These are phyloP conservation scores for Detonula confervacea DNA, from an alignment of 352 stramenopile genomes.

Conservation along the genomic window DNA sequence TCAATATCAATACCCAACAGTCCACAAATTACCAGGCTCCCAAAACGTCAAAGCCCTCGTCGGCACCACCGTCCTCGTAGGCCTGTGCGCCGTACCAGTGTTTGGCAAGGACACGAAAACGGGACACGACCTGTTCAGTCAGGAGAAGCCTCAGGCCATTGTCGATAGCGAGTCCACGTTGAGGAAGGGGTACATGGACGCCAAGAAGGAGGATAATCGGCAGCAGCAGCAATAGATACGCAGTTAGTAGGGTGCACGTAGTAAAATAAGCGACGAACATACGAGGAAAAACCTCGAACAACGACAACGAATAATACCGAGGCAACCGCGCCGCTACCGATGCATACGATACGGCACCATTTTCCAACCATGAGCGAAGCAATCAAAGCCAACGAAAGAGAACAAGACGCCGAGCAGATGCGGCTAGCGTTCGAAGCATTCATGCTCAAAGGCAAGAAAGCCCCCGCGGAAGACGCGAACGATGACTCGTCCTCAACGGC, in stretches of 20 bases:
- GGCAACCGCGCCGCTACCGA: too few relatives aligned
- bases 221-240: too few relatives aligned
- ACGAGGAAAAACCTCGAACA: constrained; percentile 28
- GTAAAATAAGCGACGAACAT: constrained; percentile 11
- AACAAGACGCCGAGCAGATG: constrained; percentile 39
- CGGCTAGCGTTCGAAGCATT: constrained; percentile 49
- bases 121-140: constrained; percentile 78
- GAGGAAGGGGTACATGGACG: constrained; percentile 42
- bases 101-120: constrained; percentile 65
- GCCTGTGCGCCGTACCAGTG: constrained; percentile 63
- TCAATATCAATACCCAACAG: too few relatives aligned
- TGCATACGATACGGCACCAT: too few relatives aligned
- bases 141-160: constrained; percentile 76
- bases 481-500: constrained; percentile 10
- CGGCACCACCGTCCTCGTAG: constrained; percentile 59
- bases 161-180: constrained; percentile 40
- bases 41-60: constrained; percentile 62
- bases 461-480: background rate
- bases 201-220: constrained; percentile 22
- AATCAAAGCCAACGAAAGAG: background rate
- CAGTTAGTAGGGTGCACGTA: too few relatives aligned
- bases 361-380: background rate
- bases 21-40: constrained; percentile 52
- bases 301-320: too few relatives aligned
- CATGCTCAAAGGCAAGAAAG: constrained; percentile 45